A percentile compares a stretch with the other conserved stretches of the same genome.
Evolutionary conservation across 495 filamentous ascomycete genomes (phyloP).

Genomic region (Tuber borchii): DNA sequence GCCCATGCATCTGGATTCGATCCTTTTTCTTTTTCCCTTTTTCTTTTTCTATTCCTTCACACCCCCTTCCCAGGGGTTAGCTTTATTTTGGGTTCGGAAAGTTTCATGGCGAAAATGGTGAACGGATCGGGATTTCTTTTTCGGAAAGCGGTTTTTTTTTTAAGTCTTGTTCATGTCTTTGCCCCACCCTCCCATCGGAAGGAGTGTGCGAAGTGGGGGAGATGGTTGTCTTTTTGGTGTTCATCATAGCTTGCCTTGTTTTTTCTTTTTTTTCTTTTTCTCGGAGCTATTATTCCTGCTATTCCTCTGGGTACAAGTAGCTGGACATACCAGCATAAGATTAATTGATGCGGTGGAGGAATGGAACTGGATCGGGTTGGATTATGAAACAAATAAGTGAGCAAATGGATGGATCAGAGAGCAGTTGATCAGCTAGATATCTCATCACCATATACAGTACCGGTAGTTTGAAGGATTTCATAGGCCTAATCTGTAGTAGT

Average conservation of each 20-base stretch:
- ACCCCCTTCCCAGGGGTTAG: constrained; percentile 2
- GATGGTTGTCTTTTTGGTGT: background rate
- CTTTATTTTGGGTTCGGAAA: constrained; percentile 31
- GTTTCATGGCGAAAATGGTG: constrained; percentile 2
- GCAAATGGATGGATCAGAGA: background rate
- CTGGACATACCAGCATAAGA: background rate
- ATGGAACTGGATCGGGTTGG: background rate
- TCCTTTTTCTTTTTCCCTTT: background rate
- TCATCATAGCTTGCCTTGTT: background rate
- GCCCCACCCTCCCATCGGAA: background rate
- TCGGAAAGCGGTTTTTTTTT: background rate
- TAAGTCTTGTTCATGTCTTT: background rate
- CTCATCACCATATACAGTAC: background rate
- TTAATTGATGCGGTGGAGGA: background rate
- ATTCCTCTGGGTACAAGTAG: background rate
- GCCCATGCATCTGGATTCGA: background rate
- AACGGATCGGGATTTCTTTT: constrained; percentile 2
- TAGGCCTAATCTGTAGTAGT: background rate
- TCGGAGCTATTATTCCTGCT: background rate
- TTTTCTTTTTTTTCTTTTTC: background rate
- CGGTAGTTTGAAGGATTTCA: background rate
- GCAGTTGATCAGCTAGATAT: background rate
- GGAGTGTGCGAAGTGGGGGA: background rate
- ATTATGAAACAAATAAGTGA: background rate
- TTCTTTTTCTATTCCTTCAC: constrained; percentile 8